Conservation (phyloP, 2,329 filamentous ascomycete genomes). For the Neocucurbitaria cava region DNA sequence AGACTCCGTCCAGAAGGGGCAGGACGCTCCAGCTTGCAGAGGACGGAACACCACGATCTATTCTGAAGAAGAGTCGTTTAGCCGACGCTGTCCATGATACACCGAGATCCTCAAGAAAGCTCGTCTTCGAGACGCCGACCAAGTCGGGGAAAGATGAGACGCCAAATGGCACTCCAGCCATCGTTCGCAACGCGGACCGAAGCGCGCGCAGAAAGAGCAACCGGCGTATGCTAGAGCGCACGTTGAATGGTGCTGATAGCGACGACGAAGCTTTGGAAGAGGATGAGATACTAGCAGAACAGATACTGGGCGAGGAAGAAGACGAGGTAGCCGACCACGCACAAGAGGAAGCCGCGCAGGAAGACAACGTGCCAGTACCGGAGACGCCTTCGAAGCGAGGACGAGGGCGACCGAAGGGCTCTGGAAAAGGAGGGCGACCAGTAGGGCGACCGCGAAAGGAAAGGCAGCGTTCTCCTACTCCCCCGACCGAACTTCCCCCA, state of each 20-base stretch:
- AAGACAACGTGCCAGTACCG: conserved; percentile 50
- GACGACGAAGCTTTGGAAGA: conserved; percentile 73
- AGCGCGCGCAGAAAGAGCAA: conserved; percentile 89
- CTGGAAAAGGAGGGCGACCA: conserved; percentile 56
- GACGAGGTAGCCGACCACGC: conserved; percentile 23
- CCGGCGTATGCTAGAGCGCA: conserved; percentile 74
- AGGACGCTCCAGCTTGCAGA: conserved; percentile 28
- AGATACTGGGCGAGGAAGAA: conserved; percentile 68
- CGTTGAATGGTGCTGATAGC: conserved; percentile 67
- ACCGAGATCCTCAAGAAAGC: conserved; percentile 54
- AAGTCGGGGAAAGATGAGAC: conserved; percentile 45
- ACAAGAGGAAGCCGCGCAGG: conserved; percentile 35
- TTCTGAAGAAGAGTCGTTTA: conserved; percentile 39
- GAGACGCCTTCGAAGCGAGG: conserved; percentile 64
- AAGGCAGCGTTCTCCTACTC: conserved; percentile 76
- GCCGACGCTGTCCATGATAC: conserved; percentile 41
- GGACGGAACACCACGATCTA: conserved; percentile 42
- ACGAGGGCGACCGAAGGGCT: conserved; percentile 48
- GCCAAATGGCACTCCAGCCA: conserved; percentile 63
- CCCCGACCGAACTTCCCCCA: conserved; percentile 79
- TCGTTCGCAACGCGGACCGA: conserved; percentile 75
- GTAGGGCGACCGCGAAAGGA: conserved; percentile 61
- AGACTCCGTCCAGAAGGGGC: conserved; percentile 41
- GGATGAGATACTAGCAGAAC: conserved; percentile 70
- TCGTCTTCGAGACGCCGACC: conserved; percentile 55